A percentile compares a stretch with the other conserved stretches of the same genome.
These are phyloP conservation scores for Haematococcus sp. DNA, from an alignment of 139 green algal genomes.

Conservation along the genomic window DNA sequence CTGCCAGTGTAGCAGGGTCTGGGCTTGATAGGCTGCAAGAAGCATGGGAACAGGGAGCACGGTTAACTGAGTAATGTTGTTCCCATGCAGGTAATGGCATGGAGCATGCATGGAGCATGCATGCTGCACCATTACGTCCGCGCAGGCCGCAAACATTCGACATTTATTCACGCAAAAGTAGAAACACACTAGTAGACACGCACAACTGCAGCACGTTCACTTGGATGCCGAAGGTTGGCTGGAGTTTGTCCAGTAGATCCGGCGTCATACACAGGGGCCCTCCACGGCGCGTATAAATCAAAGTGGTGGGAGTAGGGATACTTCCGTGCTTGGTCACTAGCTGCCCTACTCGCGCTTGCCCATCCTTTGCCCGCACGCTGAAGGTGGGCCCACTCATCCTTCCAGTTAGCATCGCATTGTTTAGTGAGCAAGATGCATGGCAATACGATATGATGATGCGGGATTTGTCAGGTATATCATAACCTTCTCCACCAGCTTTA, in stretches of 20 bases:
- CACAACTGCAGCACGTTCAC: slow-evolving; percentile 61
- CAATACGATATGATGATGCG: no score
- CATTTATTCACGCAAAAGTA: no score
- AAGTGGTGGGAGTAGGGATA: slow-evolving; percentile 45
- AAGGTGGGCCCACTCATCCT: no score
- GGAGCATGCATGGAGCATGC: no score
- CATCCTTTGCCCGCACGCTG: not conserved
- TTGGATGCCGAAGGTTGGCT: slow-evolving; percentile 27
- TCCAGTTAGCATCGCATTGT: no score
- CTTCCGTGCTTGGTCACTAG: not conserved
- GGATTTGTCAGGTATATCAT: no score
- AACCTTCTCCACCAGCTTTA: no score
- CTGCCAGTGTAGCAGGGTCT: slow-evolving; percentile 28
- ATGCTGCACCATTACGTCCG: not conserved
- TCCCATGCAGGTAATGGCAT: not conserved
- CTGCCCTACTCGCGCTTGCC: not conserved
- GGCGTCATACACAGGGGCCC: slow-evolving; percentile 48
- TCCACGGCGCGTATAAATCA: slow-evolving; percentile 59
- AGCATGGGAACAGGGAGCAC: not conserved
- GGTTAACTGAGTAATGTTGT: no score
- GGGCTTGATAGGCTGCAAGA: slow-evolving; percentile 51
- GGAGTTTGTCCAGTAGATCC: slow-evolving; percentile 53
- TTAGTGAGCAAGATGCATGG: no score
- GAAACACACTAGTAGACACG: no score
- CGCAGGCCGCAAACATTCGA: no score